Conservation (phyloP, 2,329 filamentous ascomycete genomes). For the Hirsutella rhossiliensis region DNA sequence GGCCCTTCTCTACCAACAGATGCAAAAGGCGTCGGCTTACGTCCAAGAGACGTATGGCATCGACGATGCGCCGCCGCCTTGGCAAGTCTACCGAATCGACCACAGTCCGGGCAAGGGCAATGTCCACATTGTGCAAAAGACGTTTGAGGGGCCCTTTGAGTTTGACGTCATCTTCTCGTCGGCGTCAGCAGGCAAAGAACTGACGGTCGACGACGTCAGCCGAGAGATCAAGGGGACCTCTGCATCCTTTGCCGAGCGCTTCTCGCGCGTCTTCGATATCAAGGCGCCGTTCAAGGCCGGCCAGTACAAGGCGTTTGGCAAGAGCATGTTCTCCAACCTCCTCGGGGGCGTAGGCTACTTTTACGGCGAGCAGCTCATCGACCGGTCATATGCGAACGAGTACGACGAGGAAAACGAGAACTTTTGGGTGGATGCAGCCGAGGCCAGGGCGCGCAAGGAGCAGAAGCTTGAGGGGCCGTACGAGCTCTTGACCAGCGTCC, state of each 20-base stretch:
- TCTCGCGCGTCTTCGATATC: constrained; percentile 52
- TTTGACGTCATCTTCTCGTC: constrained; percentile 91
- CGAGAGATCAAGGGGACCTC: constrained; percentile 55
- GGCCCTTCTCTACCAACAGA: constrained; percentile 42
- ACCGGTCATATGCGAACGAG: constrained; percentile 81
- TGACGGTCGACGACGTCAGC: constrained; percentile 52
- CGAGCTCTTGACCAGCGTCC: constrained; percentile 83
- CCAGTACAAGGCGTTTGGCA: constrained; percentile 68
- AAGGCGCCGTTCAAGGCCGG: constrained; percentile 62
- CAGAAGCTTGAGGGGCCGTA: constrained; percentile 69
- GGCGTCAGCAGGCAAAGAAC: constrained; percentile 46
- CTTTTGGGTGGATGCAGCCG: constrained; percentile 87
- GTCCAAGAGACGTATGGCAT: constrained; percentile 34
- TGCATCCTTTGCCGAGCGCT: constrained; percentile 61
- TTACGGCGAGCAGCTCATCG: constrained; percentile 75
- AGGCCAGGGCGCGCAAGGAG: constrained; percentile 57
- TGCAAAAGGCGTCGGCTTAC: constrained; percentile 37
- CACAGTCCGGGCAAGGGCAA: constrained; percentile 64
- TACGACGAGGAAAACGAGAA: constrained; percentile 93
- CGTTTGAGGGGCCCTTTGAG: constrained; percentile 81
- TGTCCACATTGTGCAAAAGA: constrained; percentile 78
- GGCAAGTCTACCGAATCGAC: constrained; percentile 69
- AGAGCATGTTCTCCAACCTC: constrained; percentile 88
- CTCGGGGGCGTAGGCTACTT: constrained; percentile 94
- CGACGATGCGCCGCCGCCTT: constrained; percentile 68